Percentiles rank a stretch among this genome's conserved stretches.
phyloP scores from a whole-genome alignment of 352 stramenopile species.

The Globisporangium carolinianum region DNA sequence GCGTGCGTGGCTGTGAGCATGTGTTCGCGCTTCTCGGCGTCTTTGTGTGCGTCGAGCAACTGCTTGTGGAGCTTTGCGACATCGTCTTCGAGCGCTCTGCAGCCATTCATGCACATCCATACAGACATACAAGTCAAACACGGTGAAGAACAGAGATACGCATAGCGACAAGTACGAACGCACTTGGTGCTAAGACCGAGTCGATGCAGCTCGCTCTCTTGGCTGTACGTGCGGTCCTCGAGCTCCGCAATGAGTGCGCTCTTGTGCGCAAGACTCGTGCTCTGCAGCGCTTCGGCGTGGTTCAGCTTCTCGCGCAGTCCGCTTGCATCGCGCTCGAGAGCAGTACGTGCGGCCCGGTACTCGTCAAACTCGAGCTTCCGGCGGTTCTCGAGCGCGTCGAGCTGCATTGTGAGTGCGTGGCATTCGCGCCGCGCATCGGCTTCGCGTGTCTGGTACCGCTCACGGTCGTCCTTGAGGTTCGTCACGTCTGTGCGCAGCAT shows the following conservation, averaged over 20 bases:
- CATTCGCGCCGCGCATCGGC: conserved; percentile 42
- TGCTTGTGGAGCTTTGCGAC: conserved; percentile 45
- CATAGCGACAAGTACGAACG: neutral
- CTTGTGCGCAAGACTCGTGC: conserved; percentile 43
- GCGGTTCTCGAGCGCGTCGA: conserved; percentile 62
- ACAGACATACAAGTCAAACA: neutral
- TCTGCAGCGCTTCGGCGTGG: conserved; percentile 33
- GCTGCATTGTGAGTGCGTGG: conserved; percentile 57
- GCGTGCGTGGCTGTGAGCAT: conserved; percentile 30
- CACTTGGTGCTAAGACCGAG: conserved; percentile 34
- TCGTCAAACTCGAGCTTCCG: conserved; percentile 68
- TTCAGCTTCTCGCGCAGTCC: conserved; percentile 48
- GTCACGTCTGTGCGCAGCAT: conserved; percentile 37
- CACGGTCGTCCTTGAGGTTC: conserved; percentile 45
- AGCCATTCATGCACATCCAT: neutral
- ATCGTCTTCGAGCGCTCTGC: conserved; percentile 29
- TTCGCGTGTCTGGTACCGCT: conserved; percentile 55
- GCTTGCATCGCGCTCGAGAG: conserved; percentile 48
- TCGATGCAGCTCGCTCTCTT: conserved; percentile 49
- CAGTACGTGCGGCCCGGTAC: conserved; percentile 33
- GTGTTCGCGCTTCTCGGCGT: conserved; percentile 34
- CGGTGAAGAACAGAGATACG: too few relatives aligned
- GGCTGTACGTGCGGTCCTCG: conserved; percentile 52
- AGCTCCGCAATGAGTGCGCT: conserved; percentile 46
- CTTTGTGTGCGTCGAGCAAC: conserved; percentile 35